Evolutionary conservation across 2,329 filamentous ascomycete species (phyloP).

Genomic region (Alternaria postmessia): DNA sequence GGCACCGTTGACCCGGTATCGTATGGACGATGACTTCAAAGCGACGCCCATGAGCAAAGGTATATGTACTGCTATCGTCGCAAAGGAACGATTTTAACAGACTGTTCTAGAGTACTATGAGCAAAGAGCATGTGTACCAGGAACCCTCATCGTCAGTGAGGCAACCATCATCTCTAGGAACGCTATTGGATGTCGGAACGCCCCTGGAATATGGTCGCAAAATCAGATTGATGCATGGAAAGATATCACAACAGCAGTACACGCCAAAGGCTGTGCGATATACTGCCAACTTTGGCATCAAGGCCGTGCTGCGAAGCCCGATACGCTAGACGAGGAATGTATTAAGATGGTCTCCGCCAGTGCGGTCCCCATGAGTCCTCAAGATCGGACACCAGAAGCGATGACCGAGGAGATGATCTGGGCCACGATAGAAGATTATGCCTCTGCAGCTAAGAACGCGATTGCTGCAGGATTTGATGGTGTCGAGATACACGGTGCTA

Average conservation of each 20-base stretch:
- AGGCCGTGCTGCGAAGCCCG: constrained; percentile 60
- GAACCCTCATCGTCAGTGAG: constrained; percentile 66
- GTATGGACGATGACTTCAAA: constrained; percentile 55
- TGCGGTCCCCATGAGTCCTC: constrained; percentile 42
- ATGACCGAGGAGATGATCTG: constrained; percentile 50
- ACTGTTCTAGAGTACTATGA: constrained; percentile 57
- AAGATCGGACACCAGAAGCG: constrained; percentile 32
- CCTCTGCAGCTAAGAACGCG: constrained; percentile 53
- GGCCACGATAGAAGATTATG: constrained; percentile 46
- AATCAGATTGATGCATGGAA: constrained; percentile 62
- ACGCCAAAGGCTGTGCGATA: constrained; percentile 65
- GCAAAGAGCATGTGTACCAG: constrained; percentile 59
- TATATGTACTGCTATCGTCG: background rate
- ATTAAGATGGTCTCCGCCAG: constrained; percentile 39
- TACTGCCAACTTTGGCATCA: constrained; percentile 68
- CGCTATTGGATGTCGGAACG: constrained; percentile 58
- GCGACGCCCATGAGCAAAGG: constrained; percentile 37
- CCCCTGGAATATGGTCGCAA: constrained; percentile 64
- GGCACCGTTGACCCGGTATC: constrained; percentile 50
- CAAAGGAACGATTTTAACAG: background rate
- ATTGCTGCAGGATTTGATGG: constrained; percentile 66
- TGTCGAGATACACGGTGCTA: constrained; percentile 64
- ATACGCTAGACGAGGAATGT: constrained; percentile 40
- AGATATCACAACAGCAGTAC: constrained; percentile 65
- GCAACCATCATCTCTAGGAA: constrained; percentile 59